Evolutionary conservation across 257 asterid species (phyloP), one percentile per base, ranked within the genome.

Genomic region (Voacanga thouarsii): DNA sequence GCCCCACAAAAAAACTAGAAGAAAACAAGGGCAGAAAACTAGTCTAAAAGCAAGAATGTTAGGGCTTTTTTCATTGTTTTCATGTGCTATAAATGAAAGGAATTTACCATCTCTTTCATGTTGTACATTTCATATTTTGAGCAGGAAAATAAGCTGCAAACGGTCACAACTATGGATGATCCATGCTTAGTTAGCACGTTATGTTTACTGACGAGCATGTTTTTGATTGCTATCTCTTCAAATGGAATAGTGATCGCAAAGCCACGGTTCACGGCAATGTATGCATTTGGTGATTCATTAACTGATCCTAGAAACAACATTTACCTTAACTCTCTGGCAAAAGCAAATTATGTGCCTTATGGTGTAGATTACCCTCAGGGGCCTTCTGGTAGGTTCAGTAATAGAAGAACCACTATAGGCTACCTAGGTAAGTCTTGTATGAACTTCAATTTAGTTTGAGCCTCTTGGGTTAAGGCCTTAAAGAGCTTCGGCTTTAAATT

Each of bases 261-360:
- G 28, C 47, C 76, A 19, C 30, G 81, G 61, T 85, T 87, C 50
- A 85, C 82, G 7, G 92, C 94, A 39, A 80, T 92, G 72, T 92
- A 90, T 74, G 89, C 84, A 9, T 92, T 92, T 77, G 97, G 97
- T 5, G 97, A 90, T 80, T 92, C 97, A 1, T 70, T 92, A 66
- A 86, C 82, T 0, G 96, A 92, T 82, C 92, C 94, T 0, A 92
- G 96, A 14, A 92, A 92, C 74, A 90, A 92, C 89, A 90, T 90
- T 75, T 84, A 84, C 84, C 85, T 92, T 63, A 75, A 72, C 45
- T 85, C 97, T 3, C 60, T 86, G 44, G 97, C 97, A 6, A 92
- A 92, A 82, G 97, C 97, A 0, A 92, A 90, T 74, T 92, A 84
- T 72, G 70, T 80, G 16, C 97, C 97, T 61, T 92, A 92, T 39